Conservation (phyloP, 192 early-diverging fungal species). For the Coemansia sp. region DNA sequence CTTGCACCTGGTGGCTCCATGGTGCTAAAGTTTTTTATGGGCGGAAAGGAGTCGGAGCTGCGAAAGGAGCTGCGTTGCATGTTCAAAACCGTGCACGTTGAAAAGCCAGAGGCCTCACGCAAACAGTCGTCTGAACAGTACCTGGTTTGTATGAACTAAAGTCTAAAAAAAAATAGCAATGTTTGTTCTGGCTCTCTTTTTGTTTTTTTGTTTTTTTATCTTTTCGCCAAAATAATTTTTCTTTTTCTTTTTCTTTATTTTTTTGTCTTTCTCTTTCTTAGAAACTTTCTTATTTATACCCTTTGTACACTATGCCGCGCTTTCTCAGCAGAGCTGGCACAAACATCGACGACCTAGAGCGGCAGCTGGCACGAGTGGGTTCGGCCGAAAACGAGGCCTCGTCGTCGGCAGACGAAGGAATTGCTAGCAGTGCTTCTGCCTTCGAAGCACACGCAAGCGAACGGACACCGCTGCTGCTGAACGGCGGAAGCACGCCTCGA, state of each 20-base stretch:
- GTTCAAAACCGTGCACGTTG: conserved; percentile 62
- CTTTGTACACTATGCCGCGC: conserved; percentile 29
- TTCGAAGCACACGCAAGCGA: conserved; percentile 7
- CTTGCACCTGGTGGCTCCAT: conserved; percentile 26
- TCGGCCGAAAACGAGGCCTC: conserved; percentile 41
- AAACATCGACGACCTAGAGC: conserved; percentile 52
- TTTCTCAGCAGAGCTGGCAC: conserved; percentile 55
- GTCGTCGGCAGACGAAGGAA: conserved; percentile 18
- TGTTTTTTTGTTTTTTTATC: background rate
- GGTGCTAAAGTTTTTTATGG: conserved; percentile 67
- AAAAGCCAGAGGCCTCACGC: conserved; percentile 69
- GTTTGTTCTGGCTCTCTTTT: background rate
- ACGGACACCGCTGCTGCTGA: conserved; percentile 15
- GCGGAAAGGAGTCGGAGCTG: conserved; percentile 58
- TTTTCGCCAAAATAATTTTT: background rate
- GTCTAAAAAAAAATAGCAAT: no score
- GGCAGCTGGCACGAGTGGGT: conserved; percentile 50
- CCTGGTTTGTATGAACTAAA: conserved; percentile 54
- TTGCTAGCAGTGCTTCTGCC: background rate
- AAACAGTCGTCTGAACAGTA: conserved; percentile 71
- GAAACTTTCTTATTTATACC: background rate
- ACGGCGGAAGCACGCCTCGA: background rate
- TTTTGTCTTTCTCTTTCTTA: background rate
- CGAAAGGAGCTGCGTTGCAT: conserved; percentile 39
- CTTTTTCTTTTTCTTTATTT: conserved; percentile 1